Evolutionary conservation across 2,329 filamentous ascomycete species (phyloP).

Genomic region (Talaromyces sp.): DNA sequence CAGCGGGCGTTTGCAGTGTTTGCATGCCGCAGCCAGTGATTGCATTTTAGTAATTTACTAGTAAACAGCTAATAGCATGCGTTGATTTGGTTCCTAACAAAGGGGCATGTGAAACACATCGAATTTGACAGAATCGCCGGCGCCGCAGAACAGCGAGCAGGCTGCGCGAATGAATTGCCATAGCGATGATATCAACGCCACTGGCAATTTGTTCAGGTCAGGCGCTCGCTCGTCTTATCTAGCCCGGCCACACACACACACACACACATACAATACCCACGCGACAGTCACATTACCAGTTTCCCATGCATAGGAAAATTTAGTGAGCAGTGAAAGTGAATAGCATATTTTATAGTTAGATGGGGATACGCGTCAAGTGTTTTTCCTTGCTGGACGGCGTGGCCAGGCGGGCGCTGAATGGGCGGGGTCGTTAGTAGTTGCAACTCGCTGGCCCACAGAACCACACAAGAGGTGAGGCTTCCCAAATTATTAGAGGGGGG

Average conservation of each 20-base stretch:
- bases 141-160: background rate
- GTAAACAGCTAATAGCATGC: background rate
- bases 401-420: background rate
- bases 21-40: background rate
- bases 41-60: background rate
- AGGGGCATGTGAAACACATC: background rate
- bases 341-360: background rate
- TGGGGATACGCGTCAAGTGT: background rate
- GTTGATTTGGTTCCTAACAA: background rate
- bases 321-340: background rate
- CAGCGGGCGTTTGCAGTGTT: background rate
- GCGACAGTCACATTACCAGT: background rate
- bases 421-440: background rate
- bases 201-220: background rate
- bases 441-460: conserved; percentile 31
- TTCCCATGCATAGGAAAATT: background rate
- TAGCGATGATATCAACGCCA: background rate
- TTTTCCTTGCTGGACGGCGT: background rate
- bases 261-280: background rate
- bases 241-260: background rate
- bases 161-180: background rate
- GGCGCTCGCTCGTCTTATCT: background rate
- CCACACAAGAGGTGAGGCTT: conserved; percentile 28
- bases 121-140: background rate
- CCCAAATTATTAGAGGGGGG: conserved; percentile 1